Evolutionary conservation across 495 filamentous ascomycete genomes (phyloP), one percentile per base, ranked within the genome.

Genomic region (Aspergillus avenaceus): DNA sequence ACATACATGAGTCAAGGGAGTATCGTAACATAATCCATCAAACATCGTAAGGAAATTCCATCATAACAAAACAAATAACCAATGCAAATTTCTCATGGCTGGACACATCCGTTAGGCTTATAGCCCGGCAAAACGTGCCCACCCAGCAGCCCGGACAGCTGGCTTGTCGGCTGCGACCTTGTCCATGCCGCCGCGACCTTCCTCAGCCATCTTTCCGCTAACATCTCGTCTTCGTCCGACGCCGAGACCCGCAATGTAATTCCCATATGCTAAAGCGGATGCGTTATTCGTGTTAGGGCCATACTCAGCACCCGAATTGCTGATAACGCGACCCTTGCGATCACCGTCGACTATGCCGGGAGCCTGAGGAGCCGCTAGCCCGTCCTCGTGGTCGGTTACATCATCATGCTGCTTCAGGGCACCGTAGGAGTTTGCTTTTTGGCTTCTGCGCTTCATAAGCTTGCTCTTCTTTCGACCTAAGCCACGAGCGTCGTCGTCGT

Each of bases 131-230:
- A 76, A 76, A 2, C 73, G 63, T 12, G 73, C 71, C 73, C 73
- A 76, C 29, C 73, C 73, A 26, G 73, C 71, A 50, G 73, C 73
- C 11, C 71, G 66, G 26, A 49, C 34, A 0, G 49, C 41, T 28
- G 55, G 26, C 37, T 41, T 58, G 25, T 55, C 45, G 21, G 41
- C 54, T 11, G 34, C 23, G 27, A 40, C 49, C 26, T 38, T 42
- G 31, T 12, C 45, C 26, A 54, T 59, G 8, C 75, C 75, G 3
- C 79, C 80, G 32, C 84, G 73, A 1, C 91, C 91, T 67, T 96
- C 91, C 67, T 96, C 91, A 1, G 84, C 91, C 40, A 88, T 70
- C 66, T 89, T 89, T 3, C 90, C 91, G 58, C 88, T 93, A 8
- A 92, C 89, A 56, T 89, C 84, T 44, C 90, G 74, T 55, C 71